Evolutionary conservation across 768 basidiomycete genomes (phyloP).

Genomic region (Phlebiopsis gigantea): DNA sequence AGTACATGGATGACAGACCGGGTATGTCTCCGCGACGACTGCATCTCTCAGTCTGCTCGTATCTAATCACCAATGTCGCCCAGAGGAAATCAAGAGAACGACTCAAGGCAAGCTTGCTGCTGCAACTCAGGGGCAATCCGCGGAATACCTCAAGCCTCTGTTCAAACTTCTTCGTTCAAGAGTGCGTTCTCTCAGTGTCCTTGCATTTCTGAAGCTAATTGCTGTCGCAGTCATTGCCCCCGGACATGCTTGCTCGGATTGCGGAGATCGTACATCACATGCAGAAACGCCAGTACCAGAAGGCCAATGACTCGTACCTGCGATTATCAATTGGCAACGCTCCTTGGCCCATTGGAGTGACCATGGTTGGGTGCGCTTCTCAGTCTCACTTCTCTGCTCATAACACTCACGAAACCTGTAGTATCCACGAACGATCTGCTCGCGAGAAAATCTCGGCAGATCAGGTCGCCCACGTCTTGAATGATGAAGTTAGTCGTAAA

Average conservation of each 20-base stretch:
- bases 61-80: background rate
- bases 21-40: slow-evolving; percentile 32
- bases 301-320: slow-evolving; percentile 95
- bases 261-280: slow-evolving; percentile 95
- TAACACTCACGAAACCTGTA: slow-evolving; percentile 20
- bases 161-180: slow-evolving; percentile 88
- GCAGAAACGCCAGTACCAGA: slow-evolving; percentile 94
- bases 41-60: slow-evolving; percentile 3
- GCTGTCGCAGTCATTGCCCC: slow-evolving; percentile 56
- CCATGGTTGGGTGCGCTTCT: slow-evolving; percentile 89
- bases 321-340: slow-evolving; percentile 97
- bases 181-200: slow-evolving; percentile 42
- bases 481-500: slow-evolving; percentile 98
- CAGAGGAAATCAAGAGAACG: slow-evolving; percentile 82
- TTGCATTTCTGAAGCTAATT: background rate
- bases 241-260: slow-evolving; percentile 80
- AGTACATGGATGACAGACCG: slow-evolving; percentile 90
- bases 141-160: slow-evolving; percentile 93
- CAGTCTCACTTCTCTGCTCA: background rate
- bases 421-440: slow-evolving; percentile 97
- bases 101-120: slow-evolving; percentile 92
- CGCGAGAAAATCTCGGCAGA: slow-evolving; percentile 97
- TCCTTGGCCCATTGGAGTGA: slow-evolving; percentile 99
- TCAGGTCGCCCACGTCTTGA: slow-evolving; percentile 96
- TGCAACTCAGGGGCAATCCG: slow-evolving; percentile 92